Evolutionary conservation across 2,329 filamentous ascomycete genomes (phyloP).

Genomic region (Huntiella moniliformis): DNA sequence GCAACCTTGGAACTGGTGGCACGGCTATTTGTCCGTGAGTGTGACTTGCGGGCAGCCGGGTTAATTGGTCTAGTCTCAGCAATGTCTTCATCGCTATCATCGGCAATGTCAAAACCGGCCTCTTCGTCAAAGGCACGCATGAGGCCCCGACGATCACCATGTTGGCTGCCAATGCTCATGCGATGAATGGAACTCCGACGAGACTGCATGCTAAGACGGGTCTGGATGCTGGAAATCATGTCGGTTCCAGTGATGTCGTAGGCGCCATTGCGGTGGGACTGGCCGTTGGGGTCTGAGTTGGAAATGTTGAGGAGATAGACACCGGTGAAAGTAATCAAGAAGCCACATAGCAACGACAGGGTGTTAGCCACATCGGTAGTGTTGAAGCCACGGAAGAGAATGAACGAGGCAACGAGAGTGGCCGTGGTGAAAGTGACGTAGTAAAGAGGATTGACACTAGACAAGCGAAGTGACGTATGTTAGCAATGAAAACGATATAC

Average conservation of each 20-base stretch:
- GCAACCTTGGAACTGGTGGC: slow-evolving; percentile 16
- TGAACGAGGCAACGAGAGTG: slow-evolving; percentile 85
- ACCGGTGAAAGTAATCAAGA: slow-evolving; percentile 85
- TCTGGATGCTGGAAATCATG: slow-evolving; percentile 73
- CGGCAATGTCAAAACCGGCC: slow-evolving; percentile 54
- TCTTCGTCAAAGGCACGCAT: slow-evolving; percentile 86
- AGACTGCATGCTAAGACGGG: slow-evolving; percentile 81
- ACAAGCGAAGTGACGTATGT: background rate
- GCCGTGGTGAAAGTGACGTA: slow-evolving; percentile 96
- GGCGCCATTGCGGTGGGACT: slow-evolving; percentile 41
- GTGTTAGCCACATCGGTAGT: slow-evolving; percentile 83
- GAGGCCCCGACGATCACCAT: slow-evolving; percentile 58
- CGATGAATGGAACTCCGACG: slow-evolving; percentile 52
- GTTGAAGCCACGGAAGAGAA: slow-evolving; percentile 91
- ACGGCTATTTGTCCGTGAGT: background rate
- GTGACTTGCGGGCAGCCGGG: slow-evolving; percentile 16
- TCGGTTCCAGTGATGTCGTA: slow-evolving; percentile 78
- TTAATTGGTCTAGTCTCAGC: slow-evolving; percentile 13
- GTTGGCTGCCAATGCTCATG: slow-evolving; percentile 44
- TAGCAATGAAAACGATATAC: background rate
- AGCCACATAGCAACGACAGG: slow-evolving; percentile 77
- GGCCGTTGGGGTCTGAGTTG: slow-evolving; percentile 70
- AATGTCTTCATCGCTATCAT: slow-evolving; percentile 31
- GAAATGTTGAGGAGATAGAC: slow-evolving; percentile 96
- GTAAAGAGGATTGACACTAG: slow-evolving; percentile 83